Evolutionary conservation across 176 grass and related monocot species (phyloP), one percentile per base, ranked within the genome.

Genomic region (Cenchrus americanus): DNA sequence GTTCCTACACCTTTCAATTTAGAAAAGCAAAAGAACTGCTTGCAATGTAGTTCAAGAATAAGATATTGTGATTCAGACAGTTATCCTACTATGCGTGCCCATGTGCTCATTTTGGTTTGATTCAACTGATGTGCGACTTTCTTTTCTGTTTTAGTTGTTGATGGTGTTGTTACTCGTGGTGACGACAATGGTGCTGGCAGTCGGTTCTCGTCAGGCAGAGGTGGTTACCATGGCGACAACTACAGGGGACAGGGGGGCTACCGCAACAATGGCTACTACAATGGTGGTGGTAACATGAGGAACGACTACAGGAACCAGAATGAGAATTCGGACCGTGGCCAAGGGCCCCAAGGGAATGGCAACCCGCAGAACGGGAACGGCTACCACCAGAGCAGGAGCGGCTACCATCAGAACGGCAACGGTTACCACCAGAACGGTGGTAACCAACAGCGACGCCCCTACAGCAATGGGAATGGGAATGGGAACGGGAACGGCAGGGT

Each of bases 121-220:
- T 37, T 37, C 34, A 37, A 37, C 34, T 37, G 34, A 37, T 50
- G 44, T 68, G 42, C 34, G 34, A 37, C 10, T 23, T 5, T 8
- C 5, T 17, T 81, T 75, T 37, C 6, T 11, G 50, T 86, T 83
- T 53, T 87, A 94, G 90, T 88, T 86, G 84, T 91, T 15, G 87
- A 97, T 89, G 90, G 88, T 64, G 69, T 84, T 3, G 24, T 86
- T 53, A 87, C 83, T 52, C 90, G 30, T 84, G n/a, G 19, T 24
- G 62, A 85, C 54, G 75, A 66, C 65, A 92, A 91, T 40, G 86
- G 78, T 34, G 58, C 34, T 37, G 34, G 34, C 34, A 37, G 78
- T n/a, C 10, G 61, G 66, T 82, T 90, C 82, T 85, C 76, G 51
- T 68, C 78, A 60, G 88, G 79, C 63, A 93, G 88, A 58, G 91